Evolutionary conservation across 2,329 filamentous ascomycete species (phyloP), one percentile per base, ranked within the genome.

Genomic region (Aureobasidium sp.): DNA sequence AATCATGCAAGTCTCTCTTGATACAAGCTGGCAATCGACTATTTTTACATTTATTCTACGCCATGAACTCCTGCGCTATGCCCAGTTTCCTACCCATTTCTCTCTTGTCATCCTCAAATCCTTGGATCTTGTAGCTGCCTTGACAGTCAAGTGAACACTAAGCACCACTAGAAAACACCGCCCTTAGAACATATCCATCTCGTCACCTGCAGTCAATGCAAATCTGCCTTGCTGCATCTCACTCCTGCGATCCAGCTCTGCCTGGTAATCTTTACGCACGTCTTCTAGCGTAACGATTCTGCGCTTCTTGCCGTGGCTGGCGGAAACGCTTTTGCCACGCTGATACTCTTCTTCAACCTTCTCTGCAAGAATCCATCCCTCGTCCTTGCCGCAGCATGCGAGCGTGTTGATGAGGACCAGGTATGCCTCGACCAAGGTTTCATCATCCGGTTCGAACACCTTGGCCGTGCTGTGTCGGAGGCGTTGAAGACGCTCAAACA

Each of bases 341-440:
- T 47, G 35, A 9, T 55, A 50, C 13, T 51, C 68, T 74, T 75
- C 60, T 38, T 78, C 73, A 13, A 74, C 73, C 35, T 77, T 73
- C 42, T 80, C 78, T 19, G 81, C 79, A 21, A 85, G 74, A n/a
- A 95, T 84, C 83, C 95, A 99, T 1, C 87, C 87, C 68, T 96
- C 88, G 64, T 89, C 84, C 61, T 85, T 79, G 51, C 89, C 85
- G 42, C 96, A 90, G 64, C 90, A 96, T 65, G 88, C 90, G 63
- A 99, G 79, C 0, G 90, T 87, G 71, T 99, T 99, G 76, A 99
- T 95, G 46, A 99, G 82, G 63, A 91, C 81, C n/a, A 97, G 77
- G 68, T 95, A 94, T 68, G 90, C 87, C 66, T 88, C 84, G 49
- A 87, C 85, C 33, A 85, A 69, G 38, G 78, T 79, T 61, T 81